These are phyloP conservation scores for Thraustotheca clavata DNA, from an alignment of 352 stramenopile genomes.

Conservation along the genomic window DNA sequence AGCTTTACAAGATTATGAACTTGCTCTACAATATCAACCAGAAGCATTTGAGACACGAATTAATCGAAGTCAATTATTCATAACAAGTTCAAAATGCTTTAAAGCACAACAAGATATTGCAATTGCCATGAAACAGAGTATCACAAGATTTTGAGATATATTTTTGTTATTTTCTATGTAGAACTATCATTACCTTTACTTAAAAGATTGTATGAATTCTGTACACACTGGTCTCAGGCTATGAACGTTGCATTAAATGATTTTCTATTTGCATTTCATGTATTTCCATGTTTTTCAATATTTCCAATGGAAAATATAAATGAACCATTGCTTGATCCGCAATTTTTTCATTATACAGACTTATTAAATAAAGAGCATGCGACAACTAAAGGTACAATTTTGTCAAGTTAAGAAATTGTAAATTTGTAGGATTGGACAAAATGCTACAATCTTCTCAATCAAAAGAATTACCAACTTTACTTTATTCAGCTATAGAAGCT, in stretches of 20 bases:
- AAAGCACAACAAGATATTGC: constrained; percentile 32
- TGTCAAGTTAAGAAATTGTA: background rate
- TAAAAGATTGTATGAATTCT: constrained; percentile 32
- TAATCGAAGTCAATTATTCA: constrained; percentile 49
- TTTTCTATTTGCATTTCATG: constrained; percentile 40
- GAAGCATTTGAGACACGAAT: constrained; percentile 29
- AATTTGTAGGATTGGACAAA: constrained; percentile 1
- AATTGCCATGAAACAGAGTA: constrained; percentile 9
- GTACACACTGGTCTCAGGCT: constrained; percentile 35
- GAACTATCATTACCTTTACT: background rate
- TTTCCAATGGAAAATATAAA: background rate
- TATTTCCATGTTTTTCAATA: constrained; percentile 30
- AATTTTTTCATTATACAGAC: constrained; percentile 2
- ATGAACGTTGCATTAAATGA: constrained; percentile 43
- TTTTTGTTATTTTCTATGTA: no score
- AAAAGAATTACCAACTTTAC: background rate
- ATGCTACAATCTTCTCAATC: background rate
- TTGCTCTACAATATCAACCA: constrained; percentile 26
- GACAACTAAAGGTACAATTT: background rate
- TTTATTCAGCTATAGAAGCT: background rate
- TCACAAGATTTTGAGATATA: constrained; percentile 15
- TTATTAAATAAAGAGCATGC: background rate
- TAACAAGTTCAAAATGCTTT: constrained; percentile 40
- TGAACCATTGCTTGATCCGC: background rate
- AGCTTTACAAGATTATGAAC: constrained; percentile 48